These are phyloP conservation scores for Geum urbanum DNA, from an alignment of 306 rosid species.

Conservation along the genomic window DNA sequence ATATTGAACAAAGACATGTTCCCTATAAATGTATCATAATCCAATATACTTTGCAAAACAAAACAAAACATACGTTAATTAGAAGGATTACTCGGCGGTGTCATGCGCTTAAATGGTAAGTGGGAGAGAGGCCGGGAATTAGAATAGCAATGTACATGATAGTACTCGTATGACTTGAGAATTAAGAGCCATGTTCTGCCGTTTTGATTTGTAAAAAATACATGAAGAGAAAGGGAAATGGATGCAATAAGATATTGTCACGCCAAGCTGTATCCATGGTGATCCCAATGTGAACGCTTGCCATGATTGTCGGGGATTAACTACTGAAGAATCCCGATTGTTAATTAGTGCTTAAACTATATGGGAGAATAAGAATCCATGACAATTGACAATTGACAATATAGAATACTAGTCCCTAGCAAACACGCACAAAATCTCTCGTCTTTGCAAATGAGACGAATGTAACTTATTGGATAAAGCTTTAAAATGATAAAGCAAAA, in stretches of 20 bases:
- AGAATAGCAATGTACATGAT: neutral
- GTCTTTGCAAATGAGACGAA: neutral
- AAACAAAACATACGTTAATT: neutral
- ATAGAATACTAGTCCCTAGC: neutral
- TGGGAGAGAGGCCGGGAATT: neutral
- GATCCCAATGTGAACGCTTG: conserved; percentile 44
- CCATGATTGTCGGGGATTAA: conserved; percentile 50
- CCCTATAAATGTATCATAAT: conserved; percentile 22
- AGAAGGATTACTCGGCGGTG: conserved; percentile 1
- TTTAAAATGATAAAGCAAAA: neutral
- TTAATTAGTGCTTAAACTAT: conserved; percentile 12
- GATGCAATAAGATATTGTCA: conserved; percentile 30
- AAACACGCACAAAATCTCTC: neutral
- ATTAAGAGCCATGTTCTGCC: conserved; percentile 29
- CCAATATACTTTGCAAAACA: neutral
- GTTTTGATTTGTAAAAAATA: neutral
- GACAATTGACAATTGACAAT: neutral
- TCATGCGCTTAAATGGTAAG: conserved; percentile 7
- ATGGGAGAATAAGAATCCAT: conserved; percentile 5
- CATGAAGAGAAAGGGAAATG: conserved; percentile 1
- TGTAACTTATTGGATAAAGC: neutral
- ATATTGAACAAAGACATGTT: conserved; percentile 6
- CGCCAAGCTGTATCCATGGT: conserved; percentile 41
- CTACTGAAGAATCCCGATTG: neutral
- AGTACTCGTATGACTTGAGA: conserved; percentile 13